Conservation (phyloP, 148 eudicot genomes). For the Selenicereus undatus region DNA sequence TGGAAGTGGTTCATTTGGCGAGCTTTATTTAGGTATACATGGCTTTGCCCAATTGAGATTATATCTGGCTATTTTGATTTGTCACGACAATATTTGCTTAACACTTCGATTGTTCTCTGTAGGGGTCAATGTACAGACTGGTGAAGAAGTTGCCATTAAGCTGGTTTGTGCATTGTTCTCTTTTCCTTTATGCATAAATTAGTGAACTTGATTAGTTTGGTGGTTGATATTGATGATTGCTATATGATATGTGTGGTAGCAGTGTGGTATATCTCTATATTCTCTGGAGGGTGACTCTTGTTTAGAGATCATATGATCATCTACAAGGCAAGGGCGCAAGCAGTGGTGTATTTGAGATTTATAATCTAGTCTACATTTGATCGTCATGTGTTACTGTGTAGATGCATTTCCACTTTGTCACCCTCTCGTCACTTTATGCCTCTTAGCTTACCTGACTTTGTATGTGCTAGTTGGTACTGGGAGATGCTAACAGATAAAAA, state of each 20-base stretch:
- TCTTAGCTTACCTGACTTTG: no score
- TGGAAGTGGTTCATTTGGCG: constrained; percentile 81
- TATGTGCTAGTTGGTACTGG: no score
- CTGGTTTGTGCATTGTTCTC: constrained; percentile 53
- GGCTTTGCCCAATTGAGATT: not conserved
- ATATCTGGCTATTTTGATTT: not conserved
- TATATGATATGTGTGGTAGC: not conserved
- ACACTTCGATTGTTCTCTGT: constrained; percentile 16
- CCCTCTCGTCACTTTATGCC: no score
- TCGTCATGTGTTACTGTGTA: not conserved
- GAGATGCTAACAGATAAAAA: no score
- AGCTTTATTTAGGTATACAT: constrained; percentile 60
- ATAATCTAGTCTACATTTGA: not conserved
- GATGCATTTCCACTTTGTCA: not conserved
- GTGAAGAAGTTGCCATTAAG: constrained; percentile 89
- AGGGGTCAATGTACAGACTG: constrained; percentile 81
- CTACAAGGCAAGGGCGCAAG: not conserved
- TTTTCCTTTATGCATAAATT: not conserved
- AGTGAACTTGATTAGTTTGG: not conserved
- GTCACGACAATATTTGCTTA: not conserved
- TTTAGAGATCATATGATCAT: not conserved
- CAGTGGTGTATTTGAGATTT: not conserved
- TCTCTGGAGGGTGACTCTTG: not conserved
- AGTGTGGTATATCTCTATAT: not conserved
- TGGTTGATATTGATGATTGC: constrained; percentile 13